Base-by-base conservation (phyloP, 2,329 filamentous ascomycete genomes). In the Zymoseptoria ardabiliae region DNA sequence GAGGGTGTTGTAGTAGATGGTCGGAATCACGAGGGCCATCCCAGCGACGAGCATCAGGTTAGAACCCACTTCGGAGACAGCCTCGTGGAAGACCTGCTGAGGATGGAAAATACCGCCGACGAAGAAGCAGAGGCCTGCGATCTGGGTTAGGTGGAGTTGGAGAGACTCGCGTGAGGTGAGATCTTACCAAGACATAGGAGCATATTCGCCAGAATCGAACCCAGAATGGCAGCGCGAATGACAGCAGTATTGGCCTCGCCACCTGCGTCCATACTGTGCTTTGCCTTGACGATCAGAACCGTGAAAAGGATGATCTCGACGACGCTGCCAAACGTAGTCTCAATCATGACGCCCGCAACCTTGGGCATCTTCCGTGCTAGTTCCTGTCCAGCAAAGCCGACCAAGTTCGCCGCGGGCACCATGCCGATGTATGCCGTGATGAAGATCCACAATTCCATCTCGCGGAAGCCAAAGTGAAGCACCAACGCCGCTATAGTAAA, bases 231-330 rank as follows among this genome's bases (percentile, higher is more conserved):
- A 54, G 89, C 89, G 70, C 90, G 85, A 66, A 94, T 90, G 66
- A 94, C 87, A n/a, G 63, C 60, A 7, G 71, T 62, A 21, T 78
- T 79, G 13, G 11, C 2, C 9, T 56, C 57, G 13, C 54, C 57
- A 8, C 62, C 63, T 17, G 57, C 52, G 7, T 45, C 35, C 35
- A 45, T 45, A 13, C 11, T 13, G 13, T 45, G 35, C 35, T 45
- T 45, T 5, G 35, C 35, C 51, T 63, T 54, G 59, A 74, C 72
- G 48, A 93, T 79, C 49, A 95, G 76, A 1, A 91, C 82, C 76
- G 92, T 87, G 74, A 94, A 93, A 52, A 95, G 77, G 54, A 94
- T 83, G 59, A 94, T 87, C 73, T 95, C 90, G 51, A 94, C 89
- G 11, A 91, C 75, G 1, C 86, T 88, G 1, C 88, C 89, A 56